These are phyloP conservation scores for Dictyostelium discoideum DNA, from an alignment of 78 protist species.

Conservation along the genomic window DNA sequence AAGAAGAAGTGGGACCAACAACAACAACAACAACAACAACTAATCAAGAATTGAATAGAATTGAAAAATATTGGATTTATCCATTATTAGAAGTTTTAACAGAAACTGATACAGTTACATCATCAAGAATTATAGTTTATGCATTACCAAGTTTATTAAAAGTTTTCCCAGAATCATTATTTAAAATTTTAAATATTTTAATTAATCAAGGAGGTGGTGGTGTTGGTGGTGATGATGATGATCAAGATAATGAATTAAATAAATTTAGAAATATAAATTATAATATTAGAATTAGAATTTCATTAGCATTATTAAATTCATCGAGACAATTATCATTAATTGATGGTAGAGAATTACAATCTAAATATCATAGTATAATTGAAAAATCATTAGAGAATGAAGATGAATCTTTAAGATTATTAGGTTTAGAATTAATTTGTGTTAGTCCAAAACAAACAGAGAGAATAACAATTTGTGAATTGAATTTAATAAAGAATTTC, in stretches of 20 bases:
- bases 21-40: not conserved
- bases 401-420: slow-evolving; percentile 59
- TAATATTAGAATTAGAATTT: slow-evolving; percentile 39
- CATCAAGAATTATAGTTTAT: slow-evolving; percentile 46
- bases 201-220: not conserved
- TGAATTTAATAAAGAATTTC: slow-evolving; percentile 32
- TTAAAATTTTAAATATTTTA: slow-evolving; percentile 27
- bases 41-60: not conserved
- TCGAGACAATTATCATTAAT: slow-evolving; percentile 39
- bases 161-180: slow-evolving; percentile 68
- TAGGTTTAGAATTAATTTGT: slow-evolving; percentile 74
- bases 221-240: too few species aligned
- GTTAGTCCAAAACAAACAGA: slow-evolving; percentile 69
- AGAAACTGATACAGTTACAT: slow-evolving; percentile 20
- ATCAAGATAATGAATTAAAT: not conserved
- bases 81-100: slow-evolving; percentile 57
- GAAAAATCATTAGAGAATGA: slow-evolving; percentile 45
- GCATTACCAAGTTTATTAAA: slow-evolving; percentile 56
- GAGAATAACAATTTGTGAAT: slow-evolving; percentile 43
- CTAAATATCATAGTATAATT: not conserved
- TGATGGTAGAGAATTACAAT: slow-evolving; percentile 20
- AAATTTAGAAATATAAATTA: slow-evolving; percentile 21
- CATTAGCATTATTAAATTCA: slow-evolving; percentile 49
- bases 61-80: slow-evolving; percentile 56
- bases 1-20: not conserved